Evolutionary conservation across 345 rosid species (phyloP).

Genomic region (Lepidium didymum): DNA sequence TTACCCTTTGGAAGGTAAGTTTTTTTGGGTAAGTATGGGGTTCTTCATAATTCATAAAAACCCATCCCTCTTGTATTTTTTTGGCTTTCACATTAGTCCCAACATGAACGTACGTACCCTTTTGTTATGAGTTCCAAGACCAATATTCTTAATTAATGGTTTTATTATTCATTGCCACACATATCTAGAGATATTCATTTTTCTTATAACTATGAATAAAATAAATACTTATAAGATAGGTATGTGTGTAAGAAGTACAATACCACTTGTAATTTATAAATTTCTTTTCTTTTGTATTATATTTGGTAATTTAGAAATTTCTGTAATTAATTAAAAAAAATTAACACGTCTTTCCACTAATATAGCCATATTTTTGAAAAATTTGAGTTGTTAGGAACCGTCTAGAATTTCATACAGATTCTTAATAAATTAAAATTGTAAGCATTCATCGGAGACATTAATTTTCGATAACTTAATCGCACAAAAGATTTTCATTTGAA

Average conservation of each 20-base stretch:
- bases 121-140: conserved; percentile 20
- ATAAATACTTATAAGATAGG: neutral
- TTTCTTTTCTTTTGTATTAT: no score
- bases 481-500: no score
- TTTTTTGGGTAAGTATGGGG: conserved; percentile 21
- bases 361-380: no score
- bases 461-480: no score
- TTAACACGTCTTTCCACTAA: no score
- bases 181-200: neutral
- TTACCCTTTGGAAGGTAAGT: conserved; percentile 21
- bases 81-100: conserved; percentile 23
- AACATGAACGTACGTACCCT: conserved; percentile 23
- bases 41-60: conserved; percentile 16
- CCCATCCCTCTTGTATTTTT: conserved; percentile 27
- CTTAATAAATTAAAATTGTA: no score
- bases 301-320: no score
- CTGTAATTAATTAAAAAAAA: no score
- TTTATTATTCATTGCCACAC: neutral
- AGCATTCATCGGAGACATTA: no score
- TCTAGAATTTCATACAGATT: no score
- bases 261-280: no score
- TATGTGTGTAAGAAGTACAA: neutral
- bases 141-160: neutral
- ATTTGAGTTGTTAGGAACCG: no score
- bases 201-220: neutral